Base-by-base conservation (phyloP, 2,329 filamentous ascomycete species). In the Plectosphaerella plurivora region DNA sequence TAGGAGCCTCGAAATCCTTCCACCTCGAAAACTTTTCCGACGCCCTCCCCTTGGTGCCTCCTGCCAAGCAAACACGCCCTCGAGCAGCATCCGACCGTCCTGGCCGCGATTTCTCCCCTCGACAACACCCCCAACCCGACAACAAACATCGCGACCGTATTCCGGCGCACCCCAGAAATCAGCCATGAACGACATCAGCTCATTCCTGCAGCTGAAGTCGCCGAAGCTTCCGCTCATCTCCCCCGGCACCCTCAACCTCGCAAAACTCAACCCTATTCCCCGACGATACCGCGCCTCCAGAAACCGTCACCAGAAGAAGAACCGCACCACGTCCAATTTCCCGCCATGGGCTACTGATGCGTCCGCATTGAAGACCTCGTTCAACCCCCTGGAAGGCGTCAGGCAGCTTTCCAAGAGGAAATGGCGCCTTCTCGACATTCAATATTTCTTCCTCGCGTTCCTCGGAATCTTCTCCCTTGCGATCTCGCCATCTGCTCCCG, bases 351-450 rank as follows among this genome's bases (percentile, higher is more conserved):
- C 64, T 45, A 68, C 89, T 49, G 87, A 87, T 57, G 83, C 97
- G 63, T 82, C 90, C 49, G 79, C 79, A 28, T 77, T 97, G 51
- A 82, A 95, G 69, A 91, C 85, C 15, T 96, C 91, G 1, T 89
- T 91, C 70, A 91, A 88, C 59, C 86, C 90, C 5, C 76, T 81
- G 62, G 87, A 95, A 64, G 91, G 91, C 12, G 71, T 97, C 55
- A 82, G 83, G 55, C 82, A 87, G 37, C 76, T 97, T 57, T 86
- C 87, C 61, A 81, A 81, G 55, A 90, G 94, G 66, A 83, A 83
- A 58, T 97, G 90, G 89, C 87, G 82, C 49, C 75, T 86, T 49
- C 88, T 91, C 67, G 93, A 97, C 69, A 80, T 88, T 41, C 92
- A 97, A 72, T 95, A 97, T 69, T 69, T 90, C 49, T 75, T 93